phyloP scores from a whole-genome alignment of 306 rosid genomes.

The Cucumis hystrix region DNA sequence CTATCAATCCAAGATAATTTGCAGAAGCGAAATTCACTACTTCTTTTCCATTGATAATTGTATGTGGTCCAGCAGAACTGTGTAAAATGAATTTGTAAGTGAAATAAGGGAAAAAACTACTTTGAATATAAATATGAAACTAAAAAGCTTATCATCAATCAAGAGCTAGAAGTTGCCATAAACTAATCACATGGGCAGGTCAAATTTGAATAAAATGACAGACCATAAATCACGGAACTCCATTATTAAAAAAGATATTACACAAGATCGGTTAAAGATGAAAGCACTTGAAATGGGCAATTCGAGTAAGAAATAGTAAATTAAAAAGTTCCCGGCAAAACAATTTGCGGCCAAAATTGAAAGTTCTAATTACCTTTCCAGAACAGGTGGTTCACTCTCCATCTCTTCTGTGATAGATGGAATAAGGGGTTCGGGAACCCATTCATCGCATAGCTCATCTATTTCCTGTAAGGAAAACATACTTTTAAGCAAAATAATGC shows the following conservation, averaged over 20 bases:
- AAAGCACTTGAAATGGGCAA: not conserved
- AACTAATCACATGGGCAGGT: not conserved
- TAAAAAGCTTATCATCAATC: not conserved
- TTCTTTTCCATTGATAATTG: slow-evolving; percentile 65
- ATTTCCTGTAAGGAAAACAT: slow-evolving; percentile 48
- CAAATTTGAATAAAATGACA: not conserved
- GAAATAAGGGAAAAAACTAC: not conserved
- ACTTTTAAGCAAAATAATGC: not conserved
- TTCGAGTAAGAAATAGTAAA: not conserved
- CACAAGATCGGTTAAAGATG: not conserved
- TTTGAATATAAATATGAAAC: not conserved
- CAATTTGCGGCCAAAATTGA: not conserved
- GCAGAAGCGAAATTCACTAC: slow-evolving; percentile 95
- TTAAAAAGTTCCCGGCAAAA: not conserved
- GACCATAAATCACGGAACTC: not conserved
- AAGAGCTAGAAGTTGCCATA: not conserved
- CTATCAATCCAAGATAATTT: slow-evolving; percentile 88
- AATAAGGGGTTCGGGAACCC: slow-evolving; percentile 94
- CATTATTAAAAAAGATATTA: not conserved
- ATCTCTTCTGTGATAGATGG: slow-evolving; percentile 59
- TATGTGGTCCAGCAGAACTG: slow-evolving; percentile 97
- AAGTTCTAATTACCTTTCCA: slow-evolving; percentile 62
- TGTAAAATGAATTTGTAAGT: slow-evolving; percentile 21
- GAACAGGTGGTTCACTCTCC: slow-evolving; percentile 67
- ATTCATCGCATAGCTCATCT: slow-evolving; percentile 84